A percentile compares a stretch with the other conserved stretches of the same genome.
Conservation (phyloP, 306 rosid genomes). For the Prunus mongolica region DNA sequence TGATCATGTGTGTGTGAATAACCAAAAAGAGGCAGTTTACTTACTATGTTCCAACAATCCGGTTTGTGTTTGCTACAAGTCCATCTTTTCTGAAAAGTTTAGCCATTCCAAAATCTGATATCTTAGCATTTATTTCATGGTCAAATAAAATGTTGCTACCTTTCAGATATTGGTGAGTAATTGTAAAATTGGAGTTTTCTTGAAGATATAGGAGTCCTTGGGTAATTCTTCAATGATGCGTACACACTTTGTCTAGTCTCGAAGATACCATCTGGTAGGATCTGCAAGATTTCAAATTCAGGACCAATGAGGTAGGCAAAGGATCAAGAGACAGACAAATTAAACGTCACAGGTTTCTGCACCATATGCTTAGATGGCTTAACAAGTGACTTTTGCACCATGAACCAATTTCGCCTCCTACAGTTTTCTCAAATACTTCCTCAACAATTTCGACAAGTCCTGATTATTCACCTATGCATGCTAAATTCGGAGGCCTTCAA, state of each 20-base stretch:
- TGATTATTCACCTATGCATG: no score
- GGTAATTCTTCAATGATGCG: constrained; percentile 54
- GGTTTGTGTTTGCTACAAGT: constrained; percentile 56
- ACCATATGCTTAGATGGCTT: no score
- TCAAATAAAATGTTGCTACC: constrained; percentile 56
- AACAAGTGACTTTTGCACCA: no score
- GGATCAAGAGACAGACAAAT: neutral
- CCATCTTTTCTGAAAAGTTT: constrained; percentile 49
- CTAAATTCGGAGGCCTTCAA: no score
- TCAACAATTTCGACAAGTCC: no score
- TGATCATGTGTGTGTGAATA: neutral
- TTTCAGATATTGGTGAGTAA: constrained; percentile 63
- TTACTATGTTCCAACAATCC: constrained; percentile 62
- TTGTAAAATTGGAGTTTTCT: constrained; percentile 65
- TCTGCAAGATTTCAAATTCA: neutral
- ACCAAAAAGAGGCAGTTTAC: constrained; percentile 6
- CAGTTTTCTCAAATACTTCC: no score
- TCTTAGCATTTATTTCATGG: constrained; percentile 48
- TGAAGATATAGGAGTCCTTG: constrained; percentile 78
- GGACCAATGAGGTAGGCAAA: neutral
- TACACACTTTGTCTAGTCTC: constrained; percentile 49
- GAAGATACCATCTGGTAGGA: constrained; percentile 17
- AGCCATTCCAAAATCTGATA: constrained; percentile 73
- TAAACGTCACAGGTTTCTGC: neutral
- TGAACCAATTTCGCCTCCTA: no score